Base-by-base conservation (phyloP, 2,329 filamentous ascomycete species). In the Colletotrichum trifolii region DNA sequence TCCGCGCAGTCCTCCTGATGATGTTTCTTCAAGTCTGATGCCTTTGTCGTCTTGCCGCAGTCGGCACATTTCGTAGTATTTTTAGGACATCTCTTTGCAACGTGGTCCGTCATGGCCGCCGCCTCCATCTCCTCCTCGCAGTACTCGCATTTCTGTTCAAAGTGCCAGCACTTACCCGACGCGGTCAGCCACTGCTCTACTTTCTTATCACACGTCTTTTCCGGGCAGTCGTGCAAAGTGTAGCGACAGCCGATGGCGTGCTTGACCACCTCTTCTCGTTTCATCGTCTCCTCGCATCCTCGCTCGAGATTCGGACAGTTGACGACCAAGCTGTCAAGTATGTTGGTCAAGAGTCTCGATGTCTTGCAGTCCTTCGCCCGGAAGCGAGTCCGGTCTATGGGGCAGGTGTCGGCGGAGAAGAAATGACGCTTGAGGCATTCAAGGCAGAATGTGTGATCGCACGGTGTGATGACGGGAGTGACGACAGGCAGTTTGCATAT, bases 371-470 rank as follows among this genome's bases (percentile, higher is more conserved):
- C 64, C 17, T 65, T 66, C 6, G 58, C 64, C 46, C 70, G 67
- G 34, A 82, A 68, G 2, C 77, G 76, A 12, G 79, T 79, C n/a
- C 87, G 81, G 73, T 89, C 87, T 60, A 89, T 83, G 2, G 87
- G 87, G 64, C 87, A 90, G 39, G 79, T 75, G 60, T 78, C 73
- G 55, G 78, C 80, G 39, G 79, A 72, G 55, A 76, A 73, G 57
- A 81, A 76, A 8, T 82, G 78, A 65, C 80, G 77, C 48, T 76
- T 70, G 34, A 90, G 78, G 71, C 88, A 91, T 5, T 79, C 78
- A 55, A 83, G 82, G 71, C 88, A 91, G 72, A 91, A 91, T 11
- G 87, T 88, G 73, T 91, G 88, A 63, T 89, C 85, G 75, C 88
- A 91, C 8, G 79, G 77, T 1, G 87, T 89, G 46, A 87, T 88